Evolutionary conservation across 208 protist species (phyloP).

Genomic region (Angomonas deanei): DNA sequence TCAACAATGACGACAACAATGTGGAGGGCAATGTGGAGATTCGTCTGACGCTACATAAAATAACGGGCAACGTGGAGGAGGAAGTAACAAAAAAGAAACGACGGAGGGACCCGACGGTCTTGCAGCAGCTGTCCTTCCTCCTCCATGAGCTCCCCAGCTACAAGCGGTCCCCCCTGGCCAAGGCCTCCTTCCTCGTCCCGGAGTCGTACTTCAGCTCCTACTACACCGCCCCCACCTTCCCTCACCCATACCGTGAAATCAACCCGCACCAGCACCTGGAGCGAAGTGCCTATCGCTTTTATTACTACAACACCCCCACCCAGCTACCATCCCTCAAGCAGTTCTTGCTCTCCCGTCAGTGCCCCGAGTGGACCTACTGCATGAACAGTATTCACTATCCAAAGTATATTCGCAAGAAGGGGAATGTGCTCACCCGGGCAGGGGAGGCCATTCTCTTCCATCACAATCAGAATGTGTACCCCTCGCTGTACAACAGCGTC

Average conservation of each 20-base stretch:
- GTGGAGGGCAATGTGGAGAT: background rate
- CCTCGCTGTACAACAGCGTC: background rate
- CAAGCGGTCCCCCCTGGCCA: background rate
- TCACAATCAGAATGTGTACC: background rate
- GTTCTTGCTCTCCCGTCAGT: slow-evolving; percentile 1
- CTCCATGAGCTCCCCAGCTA: background rate
- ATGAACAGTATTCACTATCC: background rate
- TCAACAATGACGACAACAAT: background rate
- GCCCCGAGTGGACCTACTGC: slow-evolving; percentile 1
- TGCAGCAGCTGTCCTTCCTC: background rate
- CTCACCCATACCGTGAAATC: background rate
- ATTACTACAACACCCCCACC: background rate
- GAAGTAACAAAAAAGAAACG: background rate
- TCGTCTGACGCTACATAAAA: background rate
- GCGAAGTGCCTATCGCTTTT: background rate
- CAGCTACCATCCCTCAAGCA: background rate
- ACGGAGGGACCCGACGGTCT: background rate
- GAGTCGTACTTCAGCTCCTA: background rate
- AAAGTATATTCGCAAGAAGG: background rate
- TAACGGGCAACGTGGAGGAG: background rate
- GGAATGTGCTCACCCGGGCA: background rate
- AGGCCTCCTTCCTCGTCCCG: background rate
- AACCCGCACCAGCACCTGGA: background rate
- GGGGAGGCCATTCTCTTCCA: background rate
- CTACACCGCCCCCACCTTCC: background rate